Base-by-base conservation (phyloP, 352 stramenopile species). In the Phytophthora sansomeana region DNA sequence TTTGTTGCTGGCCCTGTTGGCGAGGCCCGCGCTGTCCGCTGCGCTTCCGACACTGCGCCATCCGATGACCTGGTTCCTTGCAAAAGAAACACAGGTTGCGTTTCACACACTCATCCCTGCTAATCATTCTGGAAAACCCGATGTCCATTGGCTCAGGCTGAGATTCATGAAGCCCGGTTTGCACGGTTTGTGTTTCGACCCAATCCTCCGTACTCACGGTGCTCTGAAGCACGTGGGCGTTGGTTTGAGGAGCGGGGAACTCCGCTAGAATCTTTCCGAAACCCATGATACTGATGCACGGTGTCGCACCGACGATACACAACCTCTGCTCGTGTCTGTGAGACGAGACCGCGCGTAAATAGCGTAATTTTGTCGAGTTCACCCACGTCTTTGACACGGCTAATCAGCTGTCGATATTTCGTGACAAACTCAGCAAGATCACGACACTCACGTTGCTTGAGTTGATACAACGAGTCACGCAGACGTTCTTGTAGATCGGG, bases 301-400 rank as follows among this genome's bases (percentile, higher is more conserved):
- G n/a, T 46, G 39, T 4, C 14, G 17, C 8, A 26, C 6, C 39
- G 5, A 14, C 39, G 39, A 19, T 46, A 46, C 5, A 46, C 16
- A 1, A 46, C 39, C 39, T 11, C 39, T 14, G 39, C 39, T 1
- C 39, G 39, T 10, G 39, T 46, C 39, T 46, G 39, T 0, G 5
- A 24, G n/a, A 46, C 17, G 0, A 46, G 7, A 4, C 39, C 39
- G 0, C 39, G 16, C 0, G 52, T 36, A 7, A 66, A 66, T 1
- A 48, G 21, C 8, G 36, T 49, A 42, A 58, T 66, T 16, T 66
- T 50, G 48, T 66, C 39, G 5, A 66, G 1, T 17, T 58, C 39
- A 5, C 33, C 17, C 47, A 66, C 55, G 4, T 66, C 30, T 16
- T 50, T 43, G 10, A 58, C 39, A 17, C 38, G 48, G 3, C 11